Evolutionary conservation across 2,329 filamentous ascomycete species (phyloP), one percentile per base, ranked within the genome.

Genomic region (Aspergillus thermomutatus): DNA sequence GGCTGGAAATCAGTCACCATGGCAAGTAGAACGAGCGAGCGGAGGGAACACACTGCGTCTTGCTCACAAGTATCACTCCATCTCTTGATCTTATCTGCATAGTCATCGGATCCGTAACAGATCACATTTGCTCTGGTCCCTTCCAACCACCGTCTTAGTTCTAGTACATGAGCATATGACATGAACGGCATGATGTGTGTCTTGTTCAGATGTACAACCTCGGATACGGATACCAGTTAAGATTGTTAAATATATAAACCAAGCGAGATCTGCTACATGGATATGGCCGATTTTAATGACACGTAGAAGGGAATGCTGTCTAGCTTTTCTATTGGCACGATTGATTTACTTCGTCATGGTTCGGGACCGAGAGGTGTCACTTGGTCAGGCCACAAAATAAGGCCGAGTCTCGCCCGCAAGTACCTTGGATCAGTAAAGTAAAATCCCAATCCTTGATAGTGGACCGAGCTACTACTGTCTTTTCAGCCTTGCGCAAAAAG

Each of bases 1-100:
- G 27, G 5, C 14, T 3, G 31, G 5, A 14, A 17, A 17, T 37
- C 31, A 17, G 11, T 37, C 2, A 4, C 3, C 14, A 11, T 26
- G 3, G 40, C 53, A 41, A 53, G 46, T 41, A 27, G 10, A 41
- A 49, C 17, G 25, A 27, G 31, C 19, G 17, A 14, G 14, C 7
- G 31, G 31, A 8, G 17, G 17, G 26, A 21, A 41, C 47, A 19
- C 27, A 62, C 60, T 14, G 58, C 53, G 21, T 58, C 58, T 25
- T 52, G 57, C 23, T 56, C 57, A 11, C 55, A 58, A 9, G 53
- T 54, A 25, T 61, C 59, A 27, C 55, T 62, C 58, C 55, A 62
- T 50, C 58, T 31, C 4, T 49, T 34, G 27, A 58, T 55, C 34
- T 55, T 54, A 23, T 57, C 46, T 3, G 49, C 46, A 45, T 60